Percentiles rank a stretch among this genome's conserved stretches.
Evolutionary conservation across 345 rosid species (phyloP).

Genomic region (Hypericum androsaemum): DNA sequence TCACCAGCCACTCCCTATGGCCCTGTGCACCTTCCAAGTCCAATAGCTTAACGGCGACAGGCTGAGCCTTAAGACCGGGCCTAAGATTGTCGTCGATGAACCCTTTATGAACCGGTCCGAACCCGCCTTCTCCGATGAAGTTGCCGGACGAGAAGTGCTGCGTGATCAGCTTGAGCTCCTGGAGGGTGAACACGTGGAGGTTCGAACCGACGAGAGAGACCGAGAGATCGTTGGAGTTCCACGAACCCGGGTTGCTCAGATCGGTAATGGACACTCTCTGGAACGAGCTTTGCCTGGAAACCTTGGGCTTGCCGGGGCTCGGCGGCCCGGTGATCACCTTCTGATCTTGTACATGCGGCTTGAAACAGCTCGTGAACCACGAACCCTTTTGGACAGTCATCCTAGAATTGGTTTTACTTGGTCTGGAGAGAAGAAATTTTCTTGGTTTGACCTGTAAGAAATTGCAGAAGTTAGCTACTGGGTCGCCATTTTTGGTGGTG

Average conservation of each 20-base stretch:
- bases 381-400: no score
- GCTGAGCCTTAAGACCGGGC: slow-evolving; percentile 72
- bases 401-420: no score
- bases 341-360: no score
- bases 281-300: slow-evolving; percentile 42
- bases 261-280: slow-evolving; percentile 52
- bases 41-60: slow-evolving; percentile 78
- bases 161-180: slow-evolving; percentile 69
- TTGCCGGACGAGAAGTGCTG: slow-evolving; percentile 61
- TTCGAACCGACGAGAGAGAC: slow-evolving; percentile 70
- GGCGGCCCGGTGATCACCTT: no score
- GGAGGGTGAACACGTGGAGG: slow-evolving; percentile 52
- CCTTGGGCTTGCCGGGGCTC: not conserved
- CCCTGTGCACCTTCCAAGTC: slow-evolving; percentile 85
- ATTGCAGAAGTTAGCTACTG: no score
- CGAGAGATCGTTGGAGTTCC: slow-evolving; percentile 57
- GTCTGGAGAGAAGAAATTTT: no score
- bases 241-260: slow-evolving; percentile 56
- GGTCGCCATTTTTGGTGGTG: no score
- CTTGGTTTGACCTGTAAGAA: no score
- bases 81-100: slow-evolving; percentile 79
- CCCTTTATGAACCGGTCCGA: slow-evolving; percentile 83
- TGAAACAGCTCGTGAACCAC: no score
- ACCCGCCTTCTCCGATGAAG: slow-evolving; percentile 85
- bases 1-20: slow-evolving; percentile 86